These are phyloP conservation scores for Cercospora berteroae DNA, from an alignment of 2,329 filamentous ascomycete species.

Conservation along the genomic window DNA sequence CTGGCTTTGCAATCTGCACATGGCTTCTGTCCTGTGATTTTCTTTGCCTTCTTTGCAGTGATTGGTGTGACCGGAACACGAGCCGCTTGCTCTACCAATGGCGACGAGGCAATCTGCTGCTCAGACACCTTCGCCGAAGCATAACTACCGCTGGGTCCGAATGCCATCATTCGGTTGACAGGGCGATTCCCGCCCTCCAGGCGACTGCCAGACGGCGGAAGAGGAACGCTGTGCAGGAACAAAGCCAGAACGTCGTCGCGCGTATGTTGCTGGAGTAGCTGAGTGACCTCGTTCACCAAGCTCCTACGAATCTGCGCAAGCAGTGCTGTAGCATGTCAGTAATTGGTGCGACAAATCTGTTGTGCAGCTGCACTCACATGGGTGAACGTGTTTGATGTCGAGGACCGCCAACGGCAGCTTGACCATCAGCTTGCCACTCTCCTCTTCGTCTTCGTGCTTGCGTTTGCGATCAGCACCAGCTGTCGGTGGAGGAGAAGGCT, in stretches of 20 bases:
- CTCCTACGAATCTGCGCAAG: neutral
- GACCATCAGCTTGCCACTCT: neutral
- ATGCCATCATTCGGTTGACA: neutral
- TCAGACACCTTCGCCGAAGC: neutral
- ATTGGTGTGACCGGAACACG: neutral
- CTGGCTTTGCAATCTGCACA: neutral
- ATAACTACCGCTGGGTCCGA: neutral
- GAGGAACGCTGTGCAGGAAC: neutral
- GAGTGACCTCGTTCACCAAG: neutral
- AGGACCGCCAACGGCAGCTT: conserved; percentile 1
- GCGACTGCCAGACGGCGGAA: neutral
- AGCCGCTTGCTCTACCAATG: neutral
- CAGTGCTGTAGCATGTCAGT: neutral
- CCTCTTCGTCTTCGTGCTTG: neutral
- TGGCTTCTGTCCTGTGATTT: neutral
- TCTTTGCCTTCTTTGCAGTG: conserved; percentile 4
- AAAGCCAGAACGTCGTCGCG: conserved; percentile 5
- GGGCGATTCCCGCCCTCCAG: neutral
- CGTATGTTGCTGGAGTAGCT: neutral
- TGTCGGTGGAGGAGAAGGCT: neutral
- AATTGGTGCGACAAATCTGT: neutral
- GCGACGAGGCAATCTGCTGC: neutral
- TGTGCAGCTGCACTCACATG: neutral
- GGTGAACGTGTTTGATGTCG: conserved; percentile 8
- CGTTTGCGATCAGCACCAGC: neutral